Base-by-base conservation (phyloP, 805 yeast genomes). In the Nakazawaea anatomiae region DNA sequence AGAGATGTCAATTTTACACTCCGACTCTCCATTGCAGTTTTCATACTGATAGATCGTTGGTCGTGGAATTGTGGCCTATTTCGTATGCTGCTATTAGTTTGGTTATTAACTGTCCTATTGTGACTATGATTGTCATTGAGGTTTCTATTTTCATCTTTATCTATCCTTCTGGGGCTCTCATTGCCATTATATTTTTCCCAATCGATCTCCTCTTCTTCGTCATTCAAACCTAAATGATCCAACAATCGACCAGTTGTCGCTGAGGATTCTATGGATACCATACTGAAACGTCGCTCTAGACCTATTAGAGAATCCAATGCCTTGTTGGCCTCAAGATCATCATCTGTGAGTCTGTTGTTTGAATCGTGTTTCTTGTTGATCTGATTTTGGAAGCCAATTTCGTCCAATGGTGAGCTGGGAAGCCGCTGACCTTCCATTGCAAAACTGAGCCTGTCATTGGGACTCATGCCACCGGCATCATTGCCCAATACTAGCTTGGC, bases 211-310 rank as follows among this genome's bases (percentile, higher is more conserved):
- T 44, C 50, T 14, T 65, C 70, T 9, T 60, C 65, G 28, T 68
- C 71, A 14, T 62, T 58, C 11, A 68, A 54, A 25, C 61, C 63
- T 14, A 68, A 46, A 44, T 60, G 65, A 41, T 66, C 71, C 18
- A 68, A 53, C 7, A 68, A 53, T 48, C 71, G 53, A 1, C 67
- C 70, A 3, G 66, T 62, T 2, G 68, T 62, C 2, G 62, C 54
- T 1, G 56, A 54, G 1, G 66, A 60, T n/a, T 62, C 67, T 3
- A 51, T 49, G 1, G 67, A 63, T 0, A 55, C 43, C 42, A 60
- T 44, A 49, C 67, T 63, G 42, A 54, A 46, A 41, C 58, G 47
- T 39, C 58, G 52, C 7, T 52, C 54, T 39, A 45, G 32, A 9
- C 44, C 44, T 35, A 10, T 39, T 5, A 47, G 9, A 4, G 34